These are phyloP conservation scores for Apostasia shenzhenica DNA, from an alignment of 106 monocot species.

Conservation along the genomic window DNA sequence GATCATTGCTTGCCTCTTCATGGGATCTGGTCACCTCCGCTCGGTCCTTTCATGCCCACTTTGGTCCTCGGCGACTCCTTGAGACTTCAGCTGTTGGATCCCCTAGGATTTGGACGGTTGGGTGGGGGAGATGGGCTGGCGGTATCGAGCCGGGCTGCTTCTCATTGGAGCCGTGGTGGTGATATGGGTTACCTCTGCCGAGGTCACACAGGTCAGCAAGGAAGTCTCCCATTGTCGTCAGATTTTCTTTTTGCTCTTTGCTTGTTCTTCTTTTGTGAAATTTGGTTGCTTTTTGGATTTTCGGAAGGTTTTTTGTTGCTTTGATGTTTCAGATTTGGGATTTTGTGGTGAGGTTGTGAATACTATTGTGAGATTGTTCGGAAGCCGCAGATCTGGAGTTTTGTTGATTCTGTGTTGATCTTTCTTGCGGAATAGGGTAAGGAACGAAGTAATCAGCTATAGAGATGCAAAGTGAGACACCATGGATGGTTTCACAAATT, in stretches of 20 bases:
- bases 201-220: constrained; percentile 71
- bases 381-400: not conserved
- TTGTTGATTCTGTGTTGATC: too few relatives aligned
- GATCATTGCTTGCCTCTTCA: not conserved
- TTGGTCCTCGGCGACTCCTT: not conserved
- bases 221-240: not conserved
- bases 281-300: not conserved
- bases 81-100: not conserved
- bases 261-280: not conserved
- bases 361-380: not conserved
- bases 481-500: too few relatives aligned
- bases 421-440: not conserved
- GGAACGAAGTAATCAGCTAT: not conserved
- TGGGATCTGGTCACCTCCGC: not conserved
- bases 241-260: not conserved
- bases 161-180: constrained; percentile 79
- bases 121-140: constrained; percentile 35
- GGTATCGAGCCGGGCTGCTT: constrained; percentile 58
- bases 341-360: not conserved
- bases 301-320: not conserved
- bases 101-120: not conserved
- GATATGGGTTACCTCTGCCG: constrained; percentile 88
- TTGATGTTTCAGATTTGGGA: constrained; percentile 5
- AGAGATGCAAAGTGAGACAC: too few relatives aligned
- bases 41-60: not conserved